These are phyloP conservation scores for Phialophora chinensis DNA, from an alignment of 2,329 filamentous ascomycete genomes.

Conservation along the genomic window DNA sequence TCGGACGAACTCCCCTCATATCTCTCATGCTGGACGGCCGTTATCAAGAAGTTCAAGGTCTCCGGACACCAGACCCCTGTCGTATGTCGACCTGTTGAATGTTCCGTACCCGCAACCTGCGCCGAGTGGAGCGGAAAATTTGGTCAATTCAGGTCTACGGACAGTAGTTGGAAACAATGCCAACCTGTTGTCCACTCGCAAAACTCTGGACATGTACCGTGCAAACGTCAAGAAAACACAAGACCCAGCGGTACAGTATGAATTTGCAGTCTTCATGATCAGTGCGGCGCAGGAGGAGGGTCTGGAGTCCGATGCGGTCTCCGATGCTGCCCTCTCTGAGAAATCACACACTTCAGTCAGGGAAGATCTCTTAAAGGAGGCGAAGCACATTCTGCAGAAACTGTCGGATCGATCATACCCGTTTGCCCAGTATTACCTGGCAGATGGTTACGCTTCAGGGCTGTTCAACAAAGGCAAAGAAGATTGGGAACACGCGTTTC, in stretches of 20 bases:
- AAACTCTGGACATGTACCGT: slow-evolving; percentile 97
- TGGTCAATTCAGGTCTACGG: slow-evolving; percentile 83
- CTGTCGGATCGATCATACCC: slow-evolving; percentile 88
- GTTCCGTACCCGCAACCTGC: slow-evolving; percentile 80
- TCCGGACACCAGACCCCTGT: slow-evolving; percentile 63
- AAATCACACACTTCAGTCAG: slow-evolving; percentile 60
- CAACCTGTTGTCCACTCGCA: slow-evolving; percentile 85
- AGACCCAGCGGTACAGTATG: slow-evolving; percentile 87
- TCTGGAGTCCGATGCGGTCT: slow-evolving; percentile 50
- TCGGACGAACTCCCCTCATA: slow-evolving; percentile 61
- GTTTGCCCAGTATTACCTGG: slow-evolving; percentile 97
- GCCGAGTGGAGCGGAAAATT: slow-evolving; percentile 62
- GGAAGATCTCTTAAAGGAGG: slow-evolving; percentile 77
- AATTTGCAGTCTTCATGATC: slow-evolving; percentile 93
- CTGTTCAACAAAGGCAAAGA: slow-evolving; percentile 94
- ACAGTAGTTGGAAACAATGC: slow-evolving; percentile 85
- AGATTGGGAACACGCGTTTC: slow-evolving; percentile 89
- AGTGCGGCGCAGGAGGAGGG: slow-evolving; percentile 83
- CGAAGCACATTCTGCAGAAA: slow-evolving; percentile 84
- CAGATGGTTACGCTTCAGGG: slow-evolving; percentile 90
- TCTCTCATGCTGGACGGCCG: slow-evolving; percentile 56
- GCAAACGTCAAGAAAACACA: slow-evolving; percentile 97
- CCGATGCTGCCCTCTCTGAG: slow-evolving; percentile 49
- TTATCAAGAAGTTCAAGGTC: slow-evolving; percentile 59
- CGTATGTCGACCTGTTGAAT: slow-evolving; percentile 67